Base-by-base conservation (phyloP, 805 yeast genomes). In the Lachancea waltii region DNA sequence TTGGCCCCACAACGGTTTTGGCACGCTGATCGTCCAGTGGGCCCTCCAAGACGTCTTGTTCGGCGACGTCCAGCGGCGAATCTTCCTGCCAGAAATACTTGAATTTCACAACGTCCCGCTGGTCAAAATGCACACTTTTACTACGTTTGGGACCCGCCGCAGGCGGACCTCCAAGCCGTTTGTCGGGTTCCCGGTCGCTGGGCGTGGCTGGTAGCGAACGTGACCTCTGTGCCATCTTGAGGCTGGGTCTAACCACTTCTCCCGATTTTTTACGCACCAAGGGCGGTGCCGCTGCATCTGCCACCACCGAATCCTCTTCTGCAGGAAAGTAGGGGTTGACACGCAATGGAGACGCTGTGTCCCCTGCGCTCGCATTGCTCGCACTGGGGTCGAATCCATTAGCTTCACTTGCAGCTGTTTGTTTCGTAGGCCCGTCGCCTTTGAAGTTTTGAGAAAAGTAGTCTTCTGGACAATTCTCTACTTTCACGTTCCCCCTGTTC, bases 101-200 rank as follows among this genome's bases (percentile, higher is more conserved):
- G 18, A 38, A 37, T 16, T 30, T 28, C 13, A 85, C 81, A 47
- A 83, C 85, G 15, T 69, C 73, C 22, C 68, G 74, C 30, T 75
- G 70, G 34, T 83, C 87, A 56, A 86, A 86, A 66, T 85, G 95
- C 6, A 86, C 96, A 56, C 75, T 82, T 53, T 79, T 80, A 48
- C 76, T 70, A 54, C 72, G 72, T 19, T 38, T 27, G 16, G 42
- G 42, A 5, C 38, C 18, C 16, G 19, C 11, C 30, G 14, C 14
- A 18, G 33, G 29, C 27, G 36, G 32, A 10, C 20, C 25, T 3
- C 17, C 30, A 7, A 37, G 14, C 20, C 32, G 16, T 18, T 20
- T 13, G 18, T 37, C 33, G 17, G 36, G 33, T 20, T 38, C 42
- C 4, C 38, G 29, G 14, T n/a, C 38, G 19, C 37, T 38, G n/a